phyloP scores from a whole-genome alignment of 805 yeast genomes.

The Cyberlindnera maclurae region DNA sequence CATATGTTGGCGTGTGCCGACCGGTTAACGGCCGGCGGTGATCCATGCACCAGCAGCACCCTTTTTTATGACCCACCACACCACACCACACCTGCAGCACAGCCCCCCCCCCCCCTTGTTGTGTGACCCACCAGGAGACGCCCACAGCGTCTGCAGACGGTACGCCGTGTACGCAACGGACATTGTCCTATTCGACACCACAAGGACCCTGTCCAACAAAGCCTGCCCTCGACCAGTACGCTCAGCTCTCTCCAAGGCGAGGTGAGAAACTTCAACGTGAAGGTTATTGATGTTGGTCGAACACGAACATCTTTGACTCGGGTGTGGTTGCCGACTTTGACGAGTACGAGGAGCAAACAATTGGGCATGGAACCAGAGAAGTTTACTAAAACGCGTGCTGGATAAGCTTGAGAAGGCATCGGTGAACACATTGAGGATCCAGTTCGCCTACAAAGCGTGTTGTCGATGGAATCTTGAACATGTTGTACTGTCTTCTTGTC shows the following conservation, averaged over 20 bases:
- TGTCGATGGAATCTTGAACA: too few relatives aligned
- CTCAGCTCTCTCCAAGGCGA: constrained; percentile 30
- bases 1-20: too few relatives aligned
- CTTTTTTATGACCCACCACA: too few relatives aligned
- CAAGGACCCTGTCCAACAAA: constrained; percentile 27
- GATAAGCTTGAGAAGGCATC: constrained; percentile 25
- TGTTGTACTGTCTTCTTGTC: too few relatives aligned
- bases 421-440: constrained; percentile 13
- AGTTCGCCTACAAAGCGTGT: neutral
- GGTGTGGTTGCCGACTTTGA: constrained; percentile 10
- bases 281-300: constrained; percentile 34
- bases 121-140: too few relatives aligned
- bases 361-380: constrained; percentile 27
- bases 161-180: constrained; percentile 33
- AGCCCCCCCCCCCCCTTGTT: too few relatives aligned
- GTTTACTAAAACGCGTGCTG: constrained; percentile 35
- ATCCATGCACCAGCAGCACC: too few relatives aligned
- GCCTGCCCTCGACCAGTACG: constrained; percentile 38
- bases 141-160: constrained; percentile 33
- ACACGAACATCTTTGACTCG: constrained; percentile 26
- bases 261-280: constrained; percentile 34
- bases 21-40: too few relatives aligned
- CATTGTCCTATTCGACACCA: constrained; percentile 24
- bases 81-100: too few relatives aligned
- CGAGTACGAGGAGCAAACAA: constrained; percentile 9